Evolutionary conservation across 345 rosid genomes (phyloP).

Genomic region (Nasturtium officinale): DNA sequence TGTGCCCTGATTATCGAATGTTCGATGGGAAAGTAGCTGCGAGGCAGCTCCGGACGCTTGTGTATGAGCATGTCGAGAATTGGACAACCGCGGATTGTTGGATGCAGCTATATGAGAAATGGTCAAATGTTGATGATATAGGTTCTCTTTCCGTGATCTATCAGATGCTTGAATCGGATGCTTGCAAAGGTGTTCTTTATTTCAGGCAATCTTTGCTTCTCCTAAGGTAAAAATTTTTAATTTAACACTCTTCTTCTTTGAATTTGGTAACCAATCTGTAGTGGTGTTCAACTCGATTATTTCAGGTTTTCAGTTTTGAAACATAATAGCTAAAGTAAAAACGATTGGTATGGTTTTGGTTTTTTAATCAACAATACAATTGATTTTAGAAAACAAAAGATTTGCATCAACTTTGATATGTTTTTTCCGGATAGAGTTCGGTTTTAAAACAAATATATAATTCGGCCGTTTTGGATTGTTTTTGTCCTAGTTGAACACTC

Average conservation of each 20-base stretch:
- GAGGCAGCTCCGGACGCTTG: constrained; percentile 81
- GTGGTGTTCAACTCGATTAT: not conserved
- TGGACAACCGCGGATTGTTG: constrained; percentile 99
- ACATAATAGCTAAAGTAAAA: not conserved
- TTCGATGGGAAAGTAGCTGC: constrained; percentile 94
- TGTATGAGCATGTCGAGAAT: constrained; percentile 81
- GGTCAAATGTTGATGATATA: constrained; percentile 96
- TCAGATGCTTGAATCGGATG: constrained; percentile 98
- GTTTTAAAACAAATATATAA: not conserved
- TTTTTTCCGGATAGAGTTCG: not conserved
- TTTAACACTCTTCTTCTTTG: not conserved
- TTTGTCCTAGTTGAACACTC: not conserved
- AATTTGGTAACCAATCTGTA: not conserved
- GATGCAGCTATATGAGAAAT: constrained; percentile 92
- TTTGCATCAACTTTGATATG: not conserved
- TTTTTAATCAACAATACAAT: not conserved
- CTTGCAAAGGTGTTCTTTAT: constrained; percentile 83
- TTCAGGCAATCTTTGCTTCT: constrained; percentile 97
- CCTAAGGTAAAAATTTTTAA: constrained; percentile 55
- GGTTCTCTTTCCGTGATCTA: constrained; percentile 98
- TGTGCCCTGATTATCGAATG: constrained; percentile 87
- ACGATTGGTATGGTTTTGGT: not conserved
- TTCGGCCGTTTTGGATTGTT: not conserved
- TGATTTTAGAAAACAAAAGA: not conserved
- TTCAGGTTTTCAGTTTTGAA: constrained; percentile 4